Percentiles rank a stretch among this genome's conserved stretches.
Evolutionary conservation across 768 basidiomycete species (phyloP).

Genomic region (Amanita jacksonii): DNA sequence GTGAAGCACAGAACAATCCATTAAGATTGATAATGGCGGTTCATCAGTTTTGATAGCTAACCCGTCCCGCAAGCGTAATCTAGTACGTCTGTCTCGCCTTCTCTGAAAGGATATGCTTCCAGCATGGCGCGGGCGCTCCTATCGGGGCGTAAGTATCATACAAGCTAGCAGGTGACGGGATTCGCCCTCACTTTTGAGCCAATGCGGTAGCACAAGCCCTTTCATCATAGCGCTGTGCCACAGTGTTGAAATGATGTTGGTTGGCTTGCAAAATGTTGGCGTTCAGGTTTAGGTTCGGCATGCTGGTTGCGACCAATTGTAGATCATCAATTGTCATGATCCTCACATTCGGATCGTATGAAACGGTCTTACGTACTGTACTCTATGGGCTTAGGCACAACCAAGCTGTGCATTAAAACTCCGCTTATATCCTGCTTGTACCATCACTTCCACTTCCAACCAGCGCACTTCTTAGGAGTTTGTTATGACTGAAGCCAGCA

Average conservation of each 20-base stretch:
- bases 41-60: constrained; percentile 15
- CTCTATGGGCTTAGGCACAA: not conserved
- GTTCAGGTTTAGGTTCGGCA: constrained; percentile 3
- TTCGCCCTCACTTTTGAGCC: constrained; percentile 16
- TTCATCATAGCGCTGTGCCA: constrained; percentile 13
- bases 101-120: constrained; percentile 38
- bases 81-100: constrained; percentile 47
- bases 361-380: no score
- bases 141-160: not conserved
- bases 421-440: constrained; percentile 12
- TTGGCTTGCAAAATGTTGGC: constrained; percentile 26
- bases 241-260: constrained; percentile 25
- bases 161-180: not conserved
- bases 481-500: constrained; percentile 82
- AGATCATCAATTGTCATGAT: not conserved
- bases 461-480: not conserved
- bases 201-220: constrained; percentile 15
- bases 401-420: constrained; percentile 14
- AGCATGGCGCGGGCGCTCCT: constrained; percentile 30
- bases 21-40: not conserved
- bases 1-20: not conserved
- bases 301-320: constrained; percentile 2
- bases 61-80: constrained; percentile 75
- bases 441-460: constrained; percentile 14
- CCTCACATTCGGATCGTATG: no score